A percentile compares a stretch with the other conserved stretches of the same genome.
phyloP scores from a whole-genome alignment of 2,329 filamentous ascomycete species.

The Sclerotinia borealis region DNA sequence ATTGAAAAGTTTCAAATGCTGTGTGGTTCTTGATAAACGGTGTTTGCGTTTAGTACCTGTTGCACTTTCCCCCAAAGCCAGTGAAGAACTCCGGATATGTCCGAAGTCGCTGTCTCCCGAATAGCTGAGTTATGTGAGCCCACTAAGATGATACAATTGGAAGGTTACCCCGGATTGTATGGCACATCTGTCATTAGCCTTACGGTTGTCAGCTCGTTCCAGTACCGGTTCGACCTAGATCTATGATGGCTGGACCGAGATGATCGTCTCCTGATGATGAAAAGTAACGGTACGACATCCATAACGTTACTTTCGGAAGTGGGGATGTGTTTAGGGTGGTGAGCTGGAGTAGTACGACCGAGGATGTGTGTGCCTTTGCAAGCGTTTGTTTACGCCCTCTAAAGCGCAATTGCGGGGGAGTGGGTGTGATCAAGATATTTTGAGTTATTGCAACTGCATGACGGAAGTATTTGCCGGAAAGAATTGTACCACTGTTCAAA shows the following conservation, averaged over 20 bases:
- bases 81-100: not conserved
- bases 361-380: not conserved
- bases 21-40: not conserved
- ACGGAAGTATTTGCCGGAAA: not conserved
- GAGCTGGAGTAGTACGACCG: not conserved
- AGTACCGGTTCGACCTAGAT: not conserved
- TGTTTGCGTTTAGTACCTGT: not conserved
- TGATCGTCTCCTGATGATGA: slow-evolving; percentile 1
- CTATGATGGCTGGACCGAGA: not conserved
- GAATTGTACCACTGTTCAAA: not conserved
- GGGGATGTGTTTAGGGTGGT: not conserved
- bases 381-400: not conserved
- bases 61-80: not conserved
- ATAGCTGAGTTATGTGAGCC: not conserved
- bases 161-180: not conserved
- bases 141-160: not conserved
- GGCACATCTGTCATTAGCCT: not conserved
- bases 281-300: not conserved
- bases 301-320: not conserved
- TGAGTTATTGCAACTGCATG: not conserved
- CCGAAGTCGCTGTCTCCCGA: not conserved
- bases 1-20: slow-evolving; percentile 1
- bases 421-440: not conserved
- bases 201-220: not conserved
- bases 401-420: not conserved